Evolutionary conservation across 305 asterid species (phyloP), one percentile per base, ranked within the genome.

Genomic region (Fraxinus floribunda): DNA sequence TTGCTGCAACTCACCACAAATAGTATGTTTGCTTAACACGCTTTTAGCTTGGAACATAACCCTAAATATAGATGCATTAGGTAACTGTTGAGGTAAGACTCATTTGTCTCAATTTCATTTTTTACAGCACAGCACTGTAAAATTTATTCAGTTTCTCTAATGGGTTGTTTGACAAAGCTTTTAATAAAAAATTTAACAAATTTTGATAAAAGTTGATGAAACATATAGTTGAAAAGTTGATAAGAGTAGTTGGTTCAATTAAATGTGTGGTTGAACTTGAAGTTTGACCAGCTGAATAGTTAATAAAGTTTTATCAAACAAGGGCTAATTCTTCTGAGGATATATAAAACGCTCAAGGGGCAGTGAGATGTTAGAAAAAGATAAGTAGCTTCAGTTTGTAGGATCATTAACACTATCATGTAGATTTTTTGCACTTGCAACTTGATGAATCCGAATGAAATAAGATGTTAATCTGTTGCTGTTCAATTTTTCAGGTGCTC

Each of bases 401-500:
- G 36, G 72, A 68, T 29, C 36, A 66, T n/a, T 34, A 64, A 41
- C 30, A 66, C 39, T 44, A 75, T 52, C 20, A 30, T 9, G 44
- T 34, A 24, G 72, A 38, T 74, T 82, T 83, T 35, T 72, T 77
- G 35, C 66, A 35, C 66, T 80, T 24, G 80, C 44, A 64, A 57
- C 78, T 82, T 81, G 49, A 78, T 41, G 26, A 87, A 64, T 74
- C 83, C 66, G 79, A 79, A 66, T 77, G 71, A 77, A 20, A 76
- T 22, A 38, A 60, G 55, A 66, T 77, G 11, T 7, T 75, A 74
- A 60, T 75, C 68, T 49, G 29, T 76, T 77, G 79, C 80, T 81
- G 52, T 80, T 60, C 20, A 24, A 81, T 78, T 84, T 78, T 87
- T 79, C 90, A 97, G 99, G 91, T 97, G 99, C 88, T 89, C 97